Evolutionary conservation across 768 basidiomycete species (phyloP), one percentile per base, ranked within the genome.

Genomic region (Amanita polypyramis): DNA sequence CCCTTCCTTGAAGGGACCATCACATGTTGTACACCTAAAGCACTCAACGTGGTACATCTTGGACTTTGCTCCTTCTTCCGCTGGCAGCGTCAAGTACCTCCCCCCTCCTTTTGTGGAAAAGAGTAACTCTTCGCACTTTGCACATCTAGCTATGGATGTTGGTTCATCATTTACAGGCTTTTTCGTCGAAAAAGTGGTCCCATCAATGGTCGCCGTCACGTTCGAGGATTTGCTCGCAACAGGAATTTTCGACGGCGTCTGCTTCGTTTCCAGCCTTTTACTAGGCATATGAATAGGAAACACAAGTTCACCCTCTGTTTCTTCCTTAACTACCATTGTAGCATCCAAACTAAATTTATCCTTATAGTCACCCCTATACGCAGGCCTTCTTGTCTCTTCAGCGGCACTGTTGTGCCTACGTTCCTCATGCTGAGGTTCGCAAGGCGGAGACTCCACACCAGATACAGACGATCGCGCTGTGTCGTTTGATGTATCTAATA

Each of bases 1-100:
- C 30, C 66, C 67, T 58, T 84, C 83, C 52, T 74, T 75, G 55
- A 92, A 87, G 7, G 69, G 58, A 14, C 74, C 72, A 37, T 76
- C 67, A 55, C 88, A 92, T 17, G 82, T 65, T 17, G 61, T 67
- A 56, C 88, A 92, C 45, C 73, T 77, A 62, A 92, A 90, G 59
- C 88, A 92, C 36, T 78, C 73, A 2, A 75, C 70, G 54, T 92
- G 88, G 56, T 85, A 91, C 17, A 73, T 70, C 59, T 74, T 73
- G n/a, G 78, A 72, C 19, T 66, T 63, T 14, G 67, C 68, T 25
- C 65, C 70, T 37, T 66, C 64, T 29, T 68, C 65, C 49, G 74
- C 76, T 5, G 86, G 84, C 23, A 88, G 75, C 2, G 83, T 84
- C 27, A 89, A 76, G 60, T 80, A 89, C 49, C 74, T 75, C 35